Evolutionary conservation across 768 basidiomycete genomes (phyloP).

Genomic region (Termitomyces sp.): DNA sequence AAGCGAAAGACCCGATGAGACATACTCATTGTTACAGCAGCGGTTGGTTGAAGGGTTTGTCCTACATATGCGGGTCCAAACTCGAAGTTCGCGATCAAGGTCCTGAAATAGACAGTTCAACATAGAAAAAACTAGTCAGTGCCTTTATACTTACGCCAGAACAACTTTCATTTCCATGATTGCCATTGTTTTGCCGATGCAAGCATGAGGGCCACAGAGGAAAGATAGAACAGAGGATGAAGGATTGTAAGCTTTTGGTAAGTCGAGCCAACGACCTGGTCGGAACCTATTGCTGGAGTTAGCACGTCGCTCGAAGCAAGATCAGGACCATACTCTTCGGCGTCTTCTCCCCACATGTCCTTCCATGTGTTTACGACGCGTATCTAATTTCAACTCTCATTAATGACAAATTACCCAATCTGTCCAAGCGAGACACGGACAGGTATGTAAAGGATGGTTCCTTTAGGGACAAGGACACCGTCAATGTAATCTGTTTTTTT

Average conservation of each 20-base stretch:
- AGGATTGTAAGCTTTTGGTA: slow-evolving; percentile 27
- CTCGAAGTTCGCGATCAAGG: slow-evolving; percentile 35
- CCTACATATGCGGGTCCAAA: slow-evolving; percentile 36
- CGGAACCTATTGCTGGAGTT: slow-evolving; percentile 26
- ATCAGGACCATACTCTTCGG: slow-evolving; percentile 31
- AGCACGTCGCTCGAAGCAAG: not conserved
- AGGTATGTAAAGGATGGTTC: slow-evolving; percentile 37
- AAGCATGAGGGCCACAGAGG: slow-evolving; percentile 34
- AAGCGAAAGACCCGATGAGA: not conserved
- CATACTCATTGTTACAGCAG: slow-evolving; percentile 45
- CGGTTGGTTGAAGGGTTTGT: slow-evolving; percentile 33
- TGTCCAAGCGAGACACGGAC: slow-evolving; percentile 15
- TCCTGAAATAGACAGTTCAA: slow-evolving; percentile 14
- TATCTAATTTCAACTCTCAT: slow-evolving; percentile 24
- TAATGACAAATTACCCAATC: not conserved
- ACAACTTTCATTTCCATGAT: slow-evolving; percentile 39
- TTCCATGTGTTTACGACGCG: slow-evolving; percentile 46
- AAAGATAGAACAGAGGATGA: slow-evolving; percentile 33
- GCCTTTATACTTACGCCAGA: slow-evolving; percentile 20
- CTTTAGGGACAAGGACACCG: slow-evolving; percentile 38
- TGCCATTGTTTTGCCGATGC: slow-evolving; percentile 40
- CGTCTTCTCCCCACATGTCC: slow-evolving; percentile 44
- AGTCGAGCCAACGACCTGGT: slow-evolving; percentile 40
- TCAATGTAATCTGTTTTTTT: slow-evolving; percentile 35
- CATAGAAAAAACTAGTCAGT: no score